Conservation (phyloP, 768 basidiomycete species). For the Tricholoma matsutake region DNA sequence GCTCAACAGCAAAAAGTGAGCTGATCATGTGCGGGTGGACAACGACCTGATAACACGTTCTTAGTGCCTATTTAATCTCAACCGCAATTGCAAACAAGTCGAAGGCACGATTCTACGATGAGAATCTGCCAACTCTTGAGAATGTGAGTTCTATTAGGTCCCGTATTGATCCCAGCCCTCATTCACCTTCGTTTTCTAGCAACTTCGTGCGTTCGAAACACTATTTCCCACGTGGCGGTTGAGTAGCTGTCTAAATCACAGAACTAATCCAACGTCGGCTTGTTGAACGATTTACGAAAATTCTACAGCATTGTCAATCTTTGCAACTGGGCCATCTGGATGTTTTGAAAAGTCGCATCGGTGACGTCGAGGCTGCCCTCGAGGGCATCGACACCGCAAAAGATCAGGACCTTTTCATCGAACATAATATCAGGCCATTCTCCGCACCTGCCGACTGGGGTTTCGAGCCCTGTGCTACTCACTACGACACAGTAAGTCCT, state of each 20-base stretch:
- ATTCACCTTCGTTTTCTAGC: slow-evolving; percentile 37
- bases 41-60: neutral
- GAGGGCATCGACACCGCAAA: slow-evolving; percentile 48
- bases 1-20: slow-evolving; percentile 78
- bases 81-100: slow-evolving; percentile 65
- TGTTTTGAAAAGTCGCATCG: slow-evolving; percentile 47
- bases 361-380: slow-evolving; percentile 45
- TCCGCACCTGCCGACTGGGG: slow-evolving; percentile 60
- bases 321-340: slow-evolving; percentile 61
- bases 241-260: neutral
- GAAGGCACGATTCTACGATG: slow-evolving; percentile 69
- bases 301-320: slow-evolving; percentile 57
- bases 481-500: slow-evolving; percentile 70
- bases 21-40: neutral
- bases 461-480: slow-evolving; percentile 71
- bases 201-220: slow-evolving; percentile 51
- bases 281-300: slow-evolving; percentile 48
- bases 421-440: slow-evolving; percentile 68
- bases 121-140: slow-evolving; percentile 66
- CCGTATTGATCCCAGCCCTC: neutral
- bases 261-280: slow-evolving; percentile 52
- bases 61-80: slow-evolving; percentile 67
- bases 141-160: slow-evolving; percentile 48
- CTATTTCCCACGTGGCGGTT: neutral
- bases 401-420: slow-evolving; percentile 72